Evolutionary conservation across 2,329 filamentous ascomycete genomes (phyloP).

Genomic region (Ceratocystis cubensis): DNA sequence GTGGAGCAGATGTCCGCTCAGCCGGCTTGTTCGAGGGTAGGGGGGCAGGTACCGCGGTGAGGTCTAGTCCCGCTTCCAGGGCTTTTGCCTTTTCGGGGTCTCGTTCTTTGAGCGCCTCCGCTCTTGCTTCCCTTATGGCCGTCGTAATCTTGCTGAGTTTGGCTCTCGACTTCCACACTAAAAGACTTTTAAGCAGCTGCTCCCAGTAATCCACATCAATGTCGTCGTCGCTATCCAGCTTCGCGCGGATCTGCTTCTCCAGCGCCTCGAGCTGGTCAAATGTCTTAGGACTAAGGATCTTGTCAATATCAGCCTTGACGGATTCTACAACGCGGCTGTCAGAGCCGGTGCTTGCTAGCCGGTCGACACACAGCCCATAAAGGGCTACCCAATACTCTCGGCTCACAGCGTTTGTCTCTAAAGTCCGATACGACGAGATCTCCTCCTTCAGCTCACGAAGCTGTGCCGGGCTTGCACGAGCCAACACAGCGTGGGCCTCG

Average conservation of each 20-base stretch:
- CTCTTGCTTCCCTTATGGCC: conserved; percentile 57
- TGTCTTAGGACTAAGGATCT: conserved; percentile 71
- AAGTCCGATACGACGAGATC: conserved; percentile 62
- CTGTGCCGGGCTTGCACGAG: conserved; percentile 44
- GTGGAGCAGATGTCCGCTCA: not conserved
- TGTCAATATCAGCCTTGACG: conserved; percentile 78
- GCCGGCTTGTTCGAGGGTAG: not conserved
- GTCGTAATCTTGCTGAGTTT: conserved; percentile 68
- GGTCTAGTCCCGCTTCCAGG: conserved; percentile 21
- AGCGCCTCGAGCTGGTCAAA: conserved; percentile 75
- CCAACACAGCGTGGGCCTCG: conserved; percentile 68
- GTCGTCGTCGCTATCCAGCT: conserved; percentile 76
- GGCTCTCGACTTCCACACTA: conserved; percentile 85
- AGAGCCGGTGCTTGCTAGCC: conserved; percentile 44
- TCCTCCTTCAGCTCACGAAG: conserved; percentile 68
- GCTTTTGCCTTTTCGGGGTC: conserved; percentile 51
- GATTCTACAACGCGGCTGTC: conserved; percentile 68
- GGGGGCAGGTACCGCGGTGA: conserved; percentile 21
- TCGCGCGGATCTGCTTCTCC: conserved; percentile 74
- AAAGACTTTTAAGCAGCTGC: conserved; percentile 69
- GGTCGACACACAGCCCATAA: conserved; percentile 41
- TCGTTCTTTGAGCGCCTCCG: conserved; percentile 52
- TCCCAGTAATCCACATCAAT: conserved; percentile 98
- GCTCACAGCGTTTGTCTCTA: conserved; percentile 69
- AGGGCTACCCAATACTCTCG: conserved; percentile 78